Base-by-base conservation (phyloP, 352 stramenopile genomes). In the Achlya hypogyna region DNA sequence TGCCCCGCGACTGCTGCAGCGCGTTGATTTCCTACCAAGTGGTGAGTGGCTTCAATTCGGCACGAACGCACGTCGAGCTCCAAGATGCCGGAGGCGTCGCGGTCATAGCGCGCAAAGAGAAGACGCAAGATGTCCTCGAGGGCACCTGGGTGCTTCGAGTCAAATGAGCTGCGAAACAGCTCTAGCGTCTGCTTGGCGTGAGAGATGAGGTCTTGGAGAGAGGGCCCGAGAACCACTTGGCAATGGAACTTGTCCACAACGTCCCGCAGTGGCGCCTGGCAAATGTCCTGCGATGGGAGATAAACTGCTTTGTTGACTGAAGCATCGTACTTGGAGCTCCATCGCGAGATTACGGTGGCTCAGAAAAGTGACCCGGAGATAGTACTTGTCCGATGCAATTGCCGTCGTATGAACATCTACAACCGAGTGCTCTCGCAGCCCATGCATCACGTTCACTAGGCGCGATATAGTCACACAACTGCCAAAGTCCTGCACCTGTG, bases 401-500 rank as follows among this genome's bases (percentile, higher is more conserved):
- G 32, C 38, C 12, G 2, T 32, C 8, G 54, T 28, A 51, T 51
- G 20, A 25, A 16, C 23, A 34, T 52, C 14, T 18, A 23, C 20
- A 22, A 45, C 38, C 12, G 12, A n/a, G 23, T 64, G 54, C 14
- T 51, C 35, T 4, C 54, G 32, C 12, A 20, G 47, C 8, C 54
- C 54, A n/a, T 52, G 35, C 29, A 64, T 47, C 45, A 64, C 27
- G 6, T 16, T 64, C 9, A 64, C 54, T 64, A 64, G 34, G 8
- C 32, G 1, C 29, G n/a, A 16, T 10, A 6, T n/a, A 10, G 51
- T 16, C 12, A 18, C 5, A 63, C 6, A 42, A 62, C 14, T 2
- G 27, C 20, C 10, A 8, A 62, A 12, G 38, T 25, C 20, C 10
- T n/a, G 35, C 25, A 64, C 54, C 54, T 16, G n/a, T 28, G 4